phyloP scores from a whole-genome alignment of 768 basidiomycete genomes.

The Rossbeevera mucosa region DNA sequence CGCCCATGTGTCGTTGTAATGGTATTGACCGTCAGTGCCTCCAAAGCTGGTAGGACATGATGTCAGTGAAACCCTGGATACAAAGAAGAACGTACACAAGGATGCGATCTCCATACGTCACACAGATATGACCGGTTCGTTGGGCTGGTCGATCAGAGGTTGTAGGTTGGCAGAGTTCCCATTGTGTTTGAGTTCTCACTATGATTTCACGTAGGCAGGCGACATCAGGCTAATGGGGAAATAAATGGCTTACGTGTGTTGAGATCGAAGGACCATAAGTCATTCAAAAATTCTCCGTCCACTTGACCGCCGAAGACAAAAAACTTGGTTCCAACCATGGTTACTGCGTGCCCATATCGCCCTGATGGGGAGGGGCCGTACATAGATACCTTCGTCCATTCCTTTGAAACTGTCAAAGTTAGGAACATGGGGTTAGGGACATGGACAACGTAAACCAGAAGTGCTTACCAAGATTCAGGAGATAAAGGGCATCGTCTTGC shows the following conservation, averaged over 20 bases:
- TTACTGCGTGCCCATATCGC: conserved; percentile 93
- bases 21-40: conserved; percentile 96
- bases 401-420: conserved; percentile 65
- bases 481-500: conserved; percentile 90
- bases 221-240: background rate
- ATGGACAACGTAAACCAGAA: background rate
- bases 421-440: background rate
- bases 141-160: conserved; percentile 65
- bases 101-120: conserved; percentile 78
- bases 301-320: conserved; percentile 96
- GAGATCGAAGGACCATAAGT: conserved; percentile 94
- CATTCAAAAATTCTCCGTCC: conserved; percentile 90
- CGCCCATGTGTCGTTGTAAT: conserved; percentile 98
- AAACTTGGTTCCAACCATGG: conserved; percentile 88
- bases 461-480: conserved; percentile 84
- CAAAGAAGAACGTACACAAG: conserved; percentile 59
- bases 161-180: conserved; percentile 73
- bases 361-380: conserved; percentile 76
- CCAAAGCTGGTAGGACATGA: conserved; percentile 66
- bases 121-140: conserved; percentile 88
- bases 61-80: conserved; percentile 14
- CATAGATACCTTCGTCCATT: conserved; percentile 89
- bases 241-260: conserved; percentile 67
- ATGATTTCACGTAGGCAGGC: conserved; percentile 2
- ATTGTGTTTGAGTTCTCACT: conserved; percentile 82